Evolutionary conservation across 139 green algal genomes (phyloP).

Genomic region (Chloropicon primus): DNA sequence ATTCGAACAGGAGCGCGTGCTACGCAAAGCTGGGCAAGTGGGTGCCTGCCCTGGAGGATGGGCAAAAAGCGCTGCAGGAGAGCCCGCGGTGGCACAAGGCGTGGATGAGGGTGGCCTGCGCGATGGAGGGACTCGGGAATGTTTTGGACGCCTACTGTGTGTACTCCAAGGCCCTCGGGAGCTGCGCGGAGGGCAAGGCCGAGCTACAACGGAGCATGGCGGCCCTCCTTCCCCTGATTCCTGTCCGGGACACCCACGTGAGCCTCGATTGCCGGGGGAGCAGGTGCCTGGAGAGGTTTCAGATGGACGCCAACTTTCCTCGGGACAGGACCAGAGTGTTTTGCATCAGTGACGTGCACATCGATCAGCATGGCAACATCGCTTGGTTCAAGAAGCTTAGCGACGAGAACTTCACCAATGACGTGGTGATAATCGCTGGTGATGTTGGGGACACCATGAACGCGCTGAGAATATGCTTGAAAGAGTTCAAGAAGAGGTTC

Average conservation of each 20-base stretch:
- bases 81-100: background rate
- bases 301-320: background rate
- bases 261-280: background rate
- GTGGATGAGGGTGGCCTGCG: background rate
- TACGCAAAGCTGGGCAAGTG: background rate
- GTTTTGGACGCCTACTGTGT: background rate
- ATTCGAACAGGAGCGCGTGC: background rate
- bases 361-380: conserved; percentile 10
- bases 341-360: conserved; percentile 5
- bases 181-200: background rate
- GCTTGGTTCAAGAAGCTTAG: conserved; percentile 3
- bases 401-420: background rate
- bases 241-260: background rate
- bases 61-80: background rate
- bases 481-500: conserved; percentile 16
- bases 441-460: conserved; percentile 22
- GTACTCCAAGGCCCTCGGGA: background rate
- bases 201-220: background rate
- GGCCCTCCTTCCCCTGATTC: background rate
- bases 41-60: background rate
- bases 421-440: conserved; percentile 23
- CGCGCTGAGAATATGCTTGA: conserved; percentile 4
- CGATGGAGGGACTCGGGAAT: background rate
- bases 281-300: background rate
- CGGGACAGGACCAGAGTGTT: background rate